Percentiles rank a stretch among this genome's conserved stretches.
Evolutionary conservation across 164 flowering plant species (phyloP).

Genomic region (Saururus chinensis): DNA sequence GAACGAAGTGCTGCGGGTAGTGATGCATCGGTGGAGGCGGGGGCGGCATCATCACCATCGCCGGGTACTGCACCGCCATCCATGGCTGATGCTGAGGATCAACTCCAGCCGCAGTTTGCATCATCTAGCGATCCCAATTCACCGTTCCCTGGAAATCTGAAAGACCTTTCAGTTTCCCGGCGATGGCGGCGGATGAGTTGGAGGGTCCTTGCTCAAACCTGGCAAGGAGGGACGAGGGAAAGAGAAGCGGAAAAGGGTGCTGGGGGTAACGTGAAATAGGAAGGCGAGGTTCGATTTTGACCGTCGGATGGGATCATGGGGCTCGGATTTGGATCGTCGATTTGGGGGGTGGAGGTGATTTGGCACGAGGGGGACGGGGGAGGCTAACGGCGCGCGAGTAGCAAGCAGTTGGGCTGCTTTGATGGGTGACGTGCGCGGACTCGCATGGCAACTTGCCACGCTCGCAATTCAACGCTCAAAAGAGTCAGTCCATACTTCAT

Average conservation of each 20-base stretch:
- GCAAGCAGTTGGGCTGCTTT: too few species aligned
- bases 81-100: constrained; percentile 25
- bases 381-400: too few species aligned
- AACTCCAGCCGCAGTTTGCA: constrained; percentile 38
- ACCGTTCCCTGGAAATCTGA: background rate
- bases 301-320: background rate
- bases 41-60: constrained; percentile 64
- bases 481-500: too few species aligned
- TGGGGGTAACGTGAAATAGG: background rate
- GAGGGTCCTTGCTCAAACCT: too few species aligned
- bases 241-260: background rate
- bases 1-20: constrained; percentile 40
- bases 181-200: background rate
- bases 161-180: too few species aligned
- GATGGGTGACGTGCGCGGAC: too few species aligned
- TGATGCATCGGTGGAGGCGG: constrained; percentile 68
- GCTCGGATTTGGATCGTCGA: background rate
- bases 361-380: too few species aligned
- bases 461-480: too few species aligned
- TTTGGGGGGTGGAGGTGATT: background rate
- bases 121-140: constrained; percentile 8
- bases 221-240: too few species aligned
- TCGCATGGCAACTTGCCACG: too few species aligned
- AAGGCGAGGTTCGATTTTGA: background rate
- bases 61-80: constrained; percentile 79